Percentiles rank a stretch among this genome's conserved stretches.
These are phyloP conservation scores for Colletotrichum sp. DNA, from an alignment of 2,329 filamentous ascomycete species.

Conservation along the genomic window DNA sequence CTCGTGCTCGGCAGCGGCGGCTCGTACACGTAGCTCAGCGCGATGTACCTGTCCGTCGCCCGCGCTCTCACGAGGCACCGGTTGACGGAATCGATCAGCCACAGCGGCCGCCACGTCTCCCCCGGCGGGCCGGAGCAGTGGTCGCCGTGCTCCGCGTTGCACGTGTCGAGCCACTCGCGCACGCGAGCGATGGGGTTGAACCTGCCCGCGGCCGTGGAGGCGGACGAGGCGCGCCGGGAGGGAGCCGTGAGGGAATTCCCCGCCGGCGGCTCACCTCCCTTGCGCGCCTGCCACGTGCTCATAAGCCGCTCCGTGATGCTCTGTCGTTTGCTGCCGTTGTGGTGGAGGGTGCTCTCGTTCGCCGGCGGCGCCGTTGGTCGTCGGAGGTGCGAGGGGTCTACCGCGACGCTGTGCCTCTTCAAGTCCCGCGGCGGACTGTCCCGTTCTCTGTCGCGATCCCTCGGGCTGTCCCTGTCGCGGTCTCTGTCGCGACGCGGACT, in stretches of 20 bases:
- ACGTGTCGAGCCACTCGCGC: slow-evolving; percentile 48
- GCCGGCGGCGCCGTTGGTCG: slow-evolving; percentile 4
- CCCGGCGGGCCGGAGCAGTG: slow-evolving; percentile 38
- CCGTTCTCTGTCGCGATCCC: slow-evolving; percentile 3
- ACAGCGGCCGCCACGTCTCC: slow-evolving; percentile 43
- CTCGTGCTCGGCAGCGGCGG: slow-evolving; percentile 25
- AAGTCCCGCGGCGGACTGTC: slow-evolving; percentile 23
- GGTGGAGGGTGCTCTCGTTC: background rate
- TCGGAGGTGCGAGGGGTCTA: slow-evolving; percentile 11
- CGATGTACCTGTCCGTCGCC: slow-evolving; percentile 45
- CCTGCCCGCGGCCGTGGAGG: slow-evolving; percentile 25
- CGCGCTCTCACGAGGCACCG: slow-evolving; percentile 42
- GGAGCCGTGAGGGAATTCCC: background rate
- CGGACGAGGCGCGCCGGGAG: slow-evolving; percentile 18
- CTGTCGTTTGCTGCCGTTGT: slow-evolving; percentile 37
- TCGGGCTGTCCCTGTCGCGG: slow-evolving; percentile 7
- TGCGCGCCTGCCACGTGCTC: slow-evolving; percentile 25
- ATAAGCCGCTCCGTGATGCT: slow-evolving; percentile 46
- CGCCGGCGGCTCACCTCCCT: slow-evolving; percentile 16
- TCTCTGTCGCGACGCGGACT: slow-evolving; percentile 4
- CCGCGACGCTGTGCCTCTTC: slow-evolving; percentile 22
- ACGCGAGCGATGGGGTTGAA: slow-evolving; percentile 43
- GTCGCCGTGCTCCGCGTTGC: slow-evolving; percentile 44
- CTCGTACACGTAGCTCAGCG: slow-evolving; percentile 53
- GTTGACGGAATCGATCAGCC: slow-evolving; percentile 46